These are phyloP conservation scores for Exobasidium rhododendri DNA, from an alignment of 1,284 basidiomycete species.

Conservation along the genomic window DNA sequence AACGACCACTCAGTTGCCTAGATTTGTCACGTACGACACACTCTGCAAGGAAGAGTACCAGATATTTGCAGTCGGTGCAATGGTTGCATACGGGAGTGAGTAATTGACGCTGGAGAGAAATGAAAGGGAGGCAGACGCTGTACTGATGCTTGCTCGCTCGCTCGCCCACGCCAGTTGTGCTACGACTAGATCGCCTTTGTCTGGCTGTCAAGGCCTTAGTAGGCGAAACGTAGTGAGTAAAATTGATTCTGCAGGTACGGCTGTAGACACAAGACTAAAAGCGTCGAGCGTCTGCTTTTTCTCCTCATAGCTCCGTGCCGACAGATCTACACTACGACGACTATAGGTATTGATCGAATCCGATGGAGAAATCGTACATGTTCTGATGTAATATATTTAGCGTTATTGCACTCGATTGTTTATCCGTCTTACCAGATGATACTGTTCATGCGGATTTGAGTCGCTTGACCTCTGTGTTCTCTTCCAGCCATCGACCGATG, in stretches of 20 bases:
- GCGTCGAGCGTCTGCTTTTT: too few species aligned
- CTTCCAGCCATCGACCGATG: conserved; percentile 46
- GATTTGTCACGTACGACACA: neutral
- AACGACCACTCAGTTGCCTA: conserved; percentile 1
- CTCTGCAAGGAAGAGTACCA: conserved; percentile 14
- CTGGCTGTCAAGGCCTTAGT: conserved; percentile 73
- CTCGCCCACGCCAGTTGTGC: conserved; percentile 47
- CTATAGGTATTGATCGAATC: neutral
- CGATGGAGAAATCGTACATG: neutral
- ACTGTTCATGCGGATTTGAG: too few species aligned
- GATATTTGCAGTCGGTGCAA: conserved; percentile 60
- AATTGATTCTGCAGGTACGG: neutral
- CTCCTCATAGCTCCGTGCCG: neutral
- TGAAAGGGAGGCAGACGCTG: conserved; percentile 69
- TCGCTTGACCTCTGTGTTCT: too few species aligned
- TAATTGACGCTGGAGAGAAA: conserved; percentile 75
- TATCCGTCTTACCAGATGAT: too few species aligned
- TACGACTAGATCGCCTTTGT: conserved; percentile 69
- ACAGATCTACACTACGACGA: neutral
- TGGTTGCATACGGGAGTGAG: conserved; percentile 67
- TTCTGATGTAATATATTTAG: too few species aligned
- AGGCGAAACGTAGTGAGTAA: conserved; percentile 68
- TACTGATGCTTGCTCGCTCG: too few species aligned
- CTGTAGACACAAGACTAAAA: too few species aligned
- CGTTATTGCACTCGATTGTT: too few species aligned